Percentiles rank a stretch among this genome's conserved stretches.
Conservation (phyloP, 1,284 basidiomycete genomes). For the Sanguinoderma infundibulare region DNA sequence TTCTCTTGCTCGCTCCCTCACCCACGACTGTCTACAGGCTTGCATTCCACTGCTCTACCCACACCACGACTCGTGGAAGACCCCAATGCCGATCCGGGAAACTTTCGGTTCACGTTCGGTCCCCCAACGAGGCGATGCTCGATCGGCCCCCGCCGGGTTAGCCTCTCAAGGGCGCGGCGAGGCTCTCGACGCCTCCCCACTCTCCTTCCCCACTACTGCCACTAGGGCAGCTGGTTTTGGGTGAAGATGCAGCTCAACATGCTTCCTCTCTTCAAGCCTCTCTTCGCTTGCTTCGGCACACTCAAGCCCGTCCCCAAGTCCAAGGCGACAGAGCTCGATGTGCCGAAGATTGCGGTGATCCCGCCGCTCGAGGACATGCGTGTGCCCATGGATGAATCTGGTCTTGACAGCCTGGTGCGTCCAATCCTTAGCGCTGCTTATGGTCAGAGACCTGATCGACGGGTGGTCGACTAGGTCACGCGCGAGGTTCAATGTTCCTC, state of each 20-base stretch:
- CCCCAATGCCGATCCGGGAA: neutral
- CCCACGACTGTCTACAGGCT: neutral
- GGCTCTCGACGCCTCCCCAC: neutral
- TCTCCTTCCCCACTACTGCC: neutral
- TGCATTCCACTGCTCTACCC: neutral
- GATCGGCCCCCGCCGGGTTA: too few relatives aligned
- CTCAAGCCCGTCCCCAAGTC: too few relatives aligned
- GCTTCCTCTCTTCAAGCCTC: neutral
- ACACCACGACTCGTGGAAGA: neutral
- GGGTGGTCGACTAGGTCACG: neutral
- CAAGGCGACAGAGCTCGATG: neutral
- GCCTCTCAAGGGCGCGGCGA: neutral
- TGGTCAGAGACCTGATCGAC: neutral
- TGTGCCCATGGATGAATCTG: neutral
- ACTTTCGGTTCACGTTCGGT: neutral
- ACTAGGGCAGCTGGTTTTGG: neutral
- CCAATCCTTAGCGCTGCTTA: too few relatives aligned
- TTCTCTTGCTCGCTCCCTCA: neutral
- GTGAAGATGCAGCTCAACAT: neutral
- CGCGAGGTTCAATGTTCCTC: neutral
- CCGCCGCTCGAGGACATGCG: neutral
- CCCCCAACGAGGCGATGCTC: conserved; percentile 1
- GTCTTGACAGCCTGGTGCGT: neutral
- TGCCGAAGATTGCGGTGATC: neutral
- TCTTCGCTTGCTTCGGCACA: neutral